A percentile compares a stretch with the other conserved stretches of the same genome.
Evolutionary conservation across 768 basidiomycete genomes (phyloP).

Genomic region (Trametes maxima): DNA sequence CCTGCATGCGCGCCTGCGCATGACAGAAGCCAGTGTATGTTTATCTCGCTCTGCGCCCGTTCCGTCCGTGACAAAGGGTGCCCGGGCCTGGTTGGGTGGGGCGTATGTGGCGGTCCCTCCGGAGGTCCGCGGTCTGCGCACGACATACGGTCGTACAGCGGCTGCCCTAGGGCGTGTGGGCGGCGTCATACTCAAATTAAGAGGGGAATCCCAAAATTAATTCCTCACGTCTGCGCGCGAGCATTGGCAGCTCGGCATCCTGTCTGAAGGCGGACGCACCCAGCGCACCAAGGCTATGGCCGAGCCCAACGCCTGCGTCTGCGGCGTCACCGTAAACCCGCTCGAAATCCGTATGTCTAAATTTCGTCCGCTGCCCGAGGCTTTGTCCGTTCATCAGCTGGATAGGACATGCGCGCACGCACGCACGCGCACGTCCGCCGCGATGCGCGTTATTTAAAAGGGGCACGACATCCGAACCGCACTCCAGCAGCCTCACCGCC

Average conservation of each 20-base stretch:
- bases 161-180: not conserved
- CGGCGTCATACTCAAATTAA: not conserved
- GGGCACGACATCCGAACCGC: too few species aligned
- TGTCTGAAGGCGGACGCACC: slow-evolving; percentile 10
- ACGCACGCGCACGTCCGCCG: not conserved
- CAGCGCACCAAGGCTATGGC: slow-evolving; percentile 2
- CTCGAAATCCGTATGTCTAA: slow-evolving; percentile 13
- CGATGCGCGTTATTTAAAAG: too few species aligned
- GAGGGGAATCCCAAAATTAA: not conserved
- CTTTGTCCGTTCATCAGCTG: too few species aligned
- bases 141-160: slow-evolving; percentile 10
- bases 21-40: slow-evolving; percentile 7
- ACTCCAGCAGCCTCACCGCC: not conserved
- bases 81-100: not conserved
- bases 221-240: slow-evolving; percentile 10
- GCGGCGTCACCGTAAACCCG: slow-evolving; percentile 5
- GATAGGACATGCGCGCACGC: not conserved
- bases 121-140: slow-evolving; percentile 7
- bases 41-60: not conserved
- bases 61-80: not conserved
- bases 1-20: not conserved
- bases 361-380: not conserved
- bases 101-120: slow-evolving; percentile 1
- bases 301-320: slow-evolving; percentile 2
- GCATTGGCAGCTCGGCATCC: slow-evolving; percentile 8